Conservation (phyloP, 2,329 filamentous ascomycete species). For the Fusarium papillatum region DNA sequence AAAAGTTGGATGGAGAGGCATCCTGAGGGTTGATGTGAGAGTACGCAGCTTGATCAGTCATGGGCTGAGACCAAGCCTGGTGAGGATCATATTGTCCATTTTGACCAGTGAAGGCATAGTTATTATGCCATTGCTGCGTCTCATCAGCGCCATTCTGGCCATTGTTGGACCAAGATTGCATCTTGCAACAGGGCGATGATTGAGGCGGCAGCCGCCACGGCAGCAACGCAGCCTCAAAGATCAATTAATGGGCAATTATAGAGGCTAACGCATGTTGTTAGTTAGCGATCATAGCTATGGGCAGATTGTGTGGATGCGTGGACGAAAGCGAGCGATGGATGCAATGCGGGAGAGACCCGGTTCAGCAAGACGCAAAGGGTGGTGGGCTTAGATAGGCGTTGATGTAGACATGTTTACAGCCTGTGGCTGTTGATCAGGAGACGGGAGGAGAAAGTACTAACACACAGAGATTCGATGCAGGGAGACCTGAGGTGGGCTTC, state of each 20-base stretch:
- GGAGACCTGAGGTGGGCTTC: conserved; percentile 34
- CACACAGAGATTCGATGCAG: conserved; percentile 31
- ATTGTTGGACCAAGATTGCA: conserved; percentile 57
- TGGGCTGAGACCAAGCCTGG: conserved; percentile 54
- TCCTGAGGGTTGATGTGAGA: conserved; percentile 50
- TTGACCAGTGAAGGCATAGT: conserved; percentile 50
- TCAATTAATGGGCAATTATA: conserved; percentile 43
- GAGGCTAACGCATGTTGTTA: conserved; percentile 48
- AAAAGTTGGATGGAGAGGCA: conserved; percentile 50
- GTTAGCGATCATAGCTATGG: conserved; percentile 47
- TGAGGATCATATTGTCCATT: conserved; percentile 54
- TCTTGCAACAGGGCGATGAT: conserved; percentile 43
- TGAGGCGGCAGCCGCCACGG: conserved; percentile 37
- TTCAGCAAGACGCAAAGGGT: conserved; percentile 18
- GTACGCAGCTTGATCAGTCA: conserved; percentile 50
- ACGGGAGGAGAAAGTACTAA: conserved; percentile 40
- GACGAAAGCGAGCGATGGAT: conserved; percentile 30
- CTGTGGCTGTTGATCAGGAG: conserved; percentile 23
- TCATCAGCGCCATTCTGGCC: conserved; percentile 54
- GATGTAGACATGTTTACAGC: conserved; percentile 37
- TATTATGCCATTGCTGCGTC: conserved; percentile 51
- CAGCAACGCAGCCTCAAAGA: conserved; percentile 35
- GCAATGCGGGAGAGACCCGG: conserved; percentile 31
- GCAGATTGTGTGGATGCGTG: conserved; percentile 34
- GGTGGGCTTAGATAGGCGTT: conserved; percentile 28